Evolutionary conservation across 2,329 filamentous ascomycete genomes (phyloP), one percentile per base, ranked within the genome.

Genomic region (Alternaria hordeiaustralica): DNA sequence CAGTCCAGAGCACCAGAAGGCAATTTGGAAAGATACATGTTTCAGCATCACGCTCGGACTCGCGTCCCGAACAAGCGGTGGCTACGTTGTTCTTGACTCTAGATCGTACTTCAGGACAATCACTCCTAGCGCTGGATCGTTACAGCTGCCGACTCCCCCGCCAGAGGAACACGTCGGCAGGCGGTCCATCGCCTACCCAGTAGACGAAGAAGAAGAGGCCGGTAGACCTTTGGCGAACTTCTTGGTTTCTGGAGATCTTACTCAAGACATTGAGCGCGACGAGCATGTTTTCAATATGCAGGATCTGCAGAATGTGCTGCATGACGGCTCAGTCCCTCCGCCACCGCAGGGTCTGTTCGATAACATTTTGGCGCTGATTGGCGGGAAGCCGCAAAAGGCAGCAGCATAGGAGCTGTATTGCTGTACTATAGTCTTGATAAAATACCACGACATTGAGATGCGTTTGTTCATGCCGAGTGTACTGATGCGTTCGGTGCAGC

Each of bases 81-180:
- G 93, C 5, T 97, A 93, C 77, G 82, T 96, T 43, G 82, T 90
- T 10, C 80, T 97, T 6, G 93, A 97, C 76, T 86, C 90, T n/a
- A 85, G 88, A 0, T 92, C 93, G 13, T 90, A 92, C 72, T 84
- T 97, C 43, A 89, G 88, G 26, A 73, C 79, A 6, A 71, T 85
- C 11, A 77, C 67, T 9, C 77, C 79, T 11, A 76, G 71, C 33
- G 69, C 69, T 21, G 65, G 58, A 20, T 54, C 69, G 1, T 61
- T 75, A 18, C 71, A 78, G 54, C 67, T 80, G 18, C 70, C 71
- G 21, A 73, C 72, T 2, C 73, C 75, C 15, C 75, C 79, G 20
- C 76, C 76, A 13, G 74, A 78, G 26, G 69, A 75, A 8, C 82
- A 76, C 6, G 60, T 70, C 5, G 82, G 78, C 18, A 68, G 71